phyloP scores from a whole-genome alignment of 805 yeast genomes.

The Pichia paraexigua region DNA sequence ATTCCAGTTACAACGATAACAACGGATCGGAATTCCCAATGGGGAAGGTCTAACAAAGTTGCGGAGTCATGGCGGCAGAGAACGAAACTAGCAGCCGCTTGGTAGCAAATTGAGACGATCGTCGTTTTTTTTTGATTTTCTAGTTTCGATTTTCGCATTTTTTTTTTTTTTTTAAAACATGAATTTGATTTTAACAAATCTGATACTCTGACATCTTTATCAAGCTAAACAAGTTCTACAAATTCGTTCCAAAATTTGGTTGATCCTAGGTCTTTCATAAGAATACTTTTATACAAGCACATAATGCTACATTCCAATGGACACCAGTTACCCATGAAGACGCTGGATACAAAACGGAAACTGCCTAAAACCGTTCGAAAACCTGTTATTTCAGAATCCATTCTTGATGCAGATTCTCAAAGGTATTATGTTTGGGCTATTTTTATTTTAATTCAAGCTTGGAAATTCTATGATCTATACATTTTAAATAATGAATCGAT shows the following conservation, averaged over 20 bases:
- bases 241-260: too few species aligned
- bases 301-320: not conserved
- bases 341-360: not conserved
- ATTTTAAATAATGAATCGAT: slow-evolving; percentile 40
- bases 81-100: not conserved
- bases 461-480: slow-evolving; percentile 69
- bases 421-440: slow-evolving; percentile 57
- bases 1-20: not conserved
- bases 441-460: slow-evolving; percentile 72
- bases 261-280: too few species aligned
- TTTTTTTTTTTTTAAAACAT: not conserved
- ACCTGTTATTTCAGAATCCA: slow-evolving; percentile 53
- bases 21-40: not conserved
- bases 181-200: not conserved
- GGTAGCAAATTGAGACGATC: not conserved
- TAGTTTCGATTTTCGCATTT: not conserved
- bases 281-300: not conserved
- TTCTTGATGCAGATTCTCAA: slow-evolving; percentile 72
- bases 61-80: not conserved
- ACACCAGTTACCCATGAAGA: not conserved
- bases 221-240: too few species aligned
- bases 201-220: not conserved
- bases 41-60: not conserved
- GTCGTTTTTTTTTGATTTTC: not conserved
- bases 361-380: not conserved